Evolutionary conservation across 2,329 filamentous ascomycete genomes (phyloP).

Genomic region (Pseudocercospora vitis): DNA sequence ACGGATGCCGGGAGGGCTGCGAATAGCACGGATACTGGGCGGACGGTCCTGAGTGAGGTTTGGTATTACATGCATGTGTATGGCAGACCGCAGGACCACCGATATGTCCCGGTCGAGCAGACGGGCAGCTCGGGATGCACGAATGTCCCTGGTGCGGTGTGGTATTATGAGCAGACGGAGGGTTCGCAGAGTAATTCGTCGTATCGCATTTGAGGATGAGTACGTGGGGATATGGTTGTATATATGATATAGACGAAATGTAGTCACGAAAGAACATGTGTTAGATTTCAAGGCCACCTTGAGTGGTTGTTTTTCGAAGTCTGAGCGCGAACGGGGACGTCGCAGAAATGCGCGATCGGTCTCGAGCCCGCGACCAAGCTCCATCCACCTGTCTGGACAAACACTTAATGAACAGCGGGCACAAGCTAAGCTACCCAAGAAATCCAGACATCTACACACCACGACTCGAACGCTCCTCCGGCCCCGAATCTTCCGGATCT

Average conservation of each 20-base stretch:
- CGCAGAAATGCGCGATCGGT: not conserved
- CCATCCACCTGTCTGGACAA: not conserved
- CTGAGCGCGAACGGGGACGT: not conserved
- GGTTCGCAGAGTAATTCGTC: not conserved
- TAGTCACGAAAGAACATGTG: not conserved
- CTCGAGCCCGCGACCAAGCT: not conserved
- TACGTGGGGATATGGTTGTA: not conserved
- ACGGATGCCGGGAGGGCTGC: conserved; percentile 56
- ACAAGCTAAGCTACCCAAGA: too few species aligned
- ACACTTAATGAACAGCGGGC: too few species aligned
- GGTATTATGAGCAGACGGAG: conserved; percentile 55
- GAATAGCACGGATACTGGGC: conserved; percentile 54
- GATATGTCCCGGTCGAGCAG: conserved; percentile 51
- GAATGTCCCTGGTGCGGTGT: conserved; percentile 52
- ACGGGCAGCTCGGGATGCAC: conserved; percentile 58
- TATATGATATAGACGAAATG: not conserved
- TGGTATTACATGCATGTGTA: conserved; percentile 67
- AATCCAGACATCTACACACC: too few species aligned
- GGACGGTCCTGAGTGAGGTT: conserved; percentile 60
- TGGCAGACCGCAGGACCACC: conserved; percentile 56
- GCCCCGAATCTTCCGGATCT: too few species aligned
- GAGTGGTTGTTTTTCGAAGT: not conserved
- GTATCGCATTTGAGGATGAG: not conserved
- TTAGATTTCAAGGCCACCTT: not conserved
- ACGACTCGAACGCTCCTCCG: too few species aligned